A percentile compares a stretch with the other conserved stretches of the same genome.
Conservation (phyloP, 768 basidiomycete species). For the Cystobasidium tubakii region DNA sequence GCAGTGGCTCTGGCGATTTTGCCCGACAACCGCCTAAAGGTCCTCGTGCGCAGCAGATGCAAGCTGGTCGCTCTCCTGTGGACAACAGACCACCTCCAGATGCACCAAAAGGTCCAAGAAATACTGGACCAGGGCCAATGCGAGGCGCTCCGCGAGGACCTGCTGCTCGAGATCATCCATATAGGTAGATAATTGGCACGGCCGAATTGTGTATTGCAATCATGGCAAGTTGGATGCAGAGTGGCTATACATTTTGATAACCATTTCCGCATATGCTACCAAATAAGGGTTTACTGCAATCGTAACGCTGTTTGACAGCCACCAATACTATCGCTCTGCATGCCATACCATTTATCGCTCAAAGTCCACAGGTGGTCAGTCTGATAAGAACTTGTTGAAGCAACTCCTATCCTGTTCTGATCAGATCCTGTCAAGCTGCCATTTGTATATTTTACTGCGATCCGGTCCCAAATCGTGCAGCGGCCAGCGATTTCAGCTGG, state of each 20-base stretch:
- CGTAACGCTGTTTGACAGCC: no score
- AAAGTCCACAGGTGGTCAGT: no score
- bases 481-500: constrained; percentile 28
- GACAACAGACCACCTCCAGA: constrained; percentile 23
- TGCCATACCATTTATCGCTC: no score
- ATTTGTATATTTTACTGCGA: no score
- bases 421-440: no score
- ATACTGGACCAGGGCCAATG: constrained; percentile 18
- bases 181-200: background rate
- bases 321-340: no score
- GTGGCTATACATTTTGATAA: no score
- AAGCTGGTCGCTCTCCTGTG: background rate
- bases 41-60: constrained; percentile 17
- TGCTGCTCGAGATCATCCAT: background rate
- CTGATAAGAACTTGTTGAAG: no score
- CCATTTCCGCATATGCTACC: no score
- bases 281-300: no score
- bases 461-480: constrained; percentile 38
- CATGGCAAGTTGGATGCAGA: constrained; percentile 16
- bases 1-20: constrained; percentile 13
- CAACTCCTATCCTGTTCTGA: no score
- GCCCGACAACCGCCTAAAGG: constrained; percentile 13
- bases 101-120: constrained; percentile 33
- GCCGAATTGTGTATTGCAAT: background rate
- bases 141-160: constrained; percentile 18